A percentile compares a stretch with the other conserved stretches of the same genome.
These are phyloP conservation scores for Bauhinia variegata DNA, from an alignment of 306 rosid species.

Conservation along the genomic window DNA sequence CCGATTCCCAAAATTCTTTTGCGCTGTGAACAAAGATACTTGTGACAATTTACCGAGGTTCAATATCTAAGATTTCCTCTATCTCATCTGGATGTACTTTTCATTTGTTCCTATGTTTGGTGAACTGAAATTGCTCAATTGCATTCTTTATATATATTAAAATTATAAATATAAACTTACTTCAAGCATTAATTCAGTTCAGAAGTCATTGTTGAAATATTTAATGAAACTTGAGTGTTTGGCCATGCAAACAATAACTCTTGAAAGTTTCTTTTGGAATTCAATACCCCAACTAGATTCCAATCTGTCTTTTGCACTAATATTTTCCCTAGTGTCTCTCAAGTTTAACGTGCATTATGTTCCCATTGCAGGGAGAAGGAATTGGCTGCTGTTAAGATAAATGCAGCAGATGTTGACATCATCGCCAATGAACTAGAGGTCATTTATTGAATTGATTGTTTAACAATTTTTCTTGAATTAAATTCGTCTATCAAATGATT, in stretches of 20 bases:
- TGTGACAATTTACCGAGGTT: slow-evolving; percentile 9
- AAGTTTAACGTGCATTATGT: slow-evolving; percentile 3
- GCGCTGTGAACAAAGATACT: background rate
- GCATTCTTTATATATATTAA: background rate
- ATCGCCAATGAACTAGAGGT: slow-evolving; percentile 93
- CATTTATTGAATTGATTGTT: slow-evolving; percentile 18
- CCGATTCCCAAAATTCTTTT: slow-evolving; percentile 2
- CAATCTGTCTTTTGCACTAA: background rate
- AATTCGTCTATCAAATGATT: background rate
- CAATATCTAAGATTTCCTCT: slow-evolving; percentile 5
- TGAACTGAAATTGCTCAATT: slow-evolving; percentile 21
- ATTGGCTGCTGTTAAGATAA: slow-evolving; percentile 88
- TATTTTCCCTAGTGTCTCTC: no score
- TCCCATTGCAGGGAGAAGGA: slow-evolving; percentile 75
- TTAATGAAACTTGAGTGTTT: slow-evolving; percentile 1
- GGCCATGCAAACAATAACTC: background rate
- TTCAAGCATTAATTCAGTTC: background rate
- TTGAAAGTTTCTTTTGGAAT: no score
- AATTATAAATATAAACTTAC: background rate
- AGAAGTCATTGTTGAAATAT: background rate
- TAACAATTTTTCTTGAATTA: background rate
- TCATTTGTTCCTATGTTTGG: background rate
- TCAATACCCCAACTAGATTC: background rate
- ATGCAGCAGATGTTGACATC: slow-evolving; percentile 80
- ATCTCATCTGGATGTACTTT: background rate